phyloP scores from a whole-genome alignment of 139 green algal genomes.

The Haematococcus lacustris region DNA sequence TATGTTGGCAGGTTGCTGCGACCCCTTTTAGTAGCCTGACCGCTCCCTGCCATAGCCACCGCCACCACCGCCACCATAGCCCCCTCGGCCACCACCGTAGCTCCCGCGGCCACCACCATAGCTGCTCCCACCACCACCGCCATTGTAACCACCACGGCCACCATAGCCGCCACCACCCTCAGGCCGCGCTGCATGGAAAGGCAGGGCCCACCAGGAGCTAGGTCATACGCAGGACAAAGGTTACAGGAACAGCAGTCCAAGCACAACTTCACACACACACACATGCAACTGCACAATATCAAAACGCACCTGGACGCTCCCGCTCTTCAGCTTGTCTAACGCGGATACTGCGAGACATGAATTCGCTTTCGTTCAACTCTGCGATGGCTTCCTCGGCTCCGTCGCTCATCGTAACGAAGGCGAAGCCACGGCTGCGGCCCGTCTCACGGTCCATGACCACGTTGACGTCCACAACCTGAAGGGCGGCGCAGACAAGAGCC shows the following conservation, averaged over 20 bases:
- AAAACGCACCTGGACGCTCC: not conserved
- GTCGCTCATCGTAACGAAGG: slow-evolving; percentile 58
- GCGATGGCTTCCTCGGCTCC: slow-evolving; percentile 16
- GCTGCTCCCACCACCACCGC: not conserved
- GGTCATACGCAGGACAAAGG: no score
- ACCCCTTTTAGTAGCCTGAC: no score
- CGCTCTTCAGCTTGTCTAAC: slow-evolving; percentile 45
- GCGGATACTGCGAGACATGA: slow-evolving; percentile 39
- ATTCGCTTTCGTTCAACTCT: slow-evolving; percentile 37
- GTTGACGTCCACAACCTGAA: slow-evolving; percentile 26
- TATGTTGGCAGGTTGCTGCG: no score
- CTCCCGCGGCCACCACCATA: not conserved
- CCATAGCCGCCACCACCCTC: not conserved
- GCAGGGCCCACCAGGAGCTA: no score
- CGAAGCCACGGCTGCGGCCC: slow-evolving; percentile 59
- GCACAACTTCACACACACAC: not conserved
- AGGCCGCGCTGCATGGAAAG: not conserved
- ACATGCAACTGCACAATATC: not conserved
- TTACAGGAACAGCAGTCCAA: not conserved
- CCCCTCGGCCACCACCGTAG: no score
- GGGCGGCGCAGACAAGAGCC: no score
- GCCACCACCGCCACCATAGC: no score
- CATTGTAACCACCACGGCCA: not conserved
- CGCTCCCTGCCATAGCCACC: no score
- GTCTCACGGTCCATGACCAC: slow-evolving; percentile 56